These are phyloP conservation scores for Talaromyces sp. DNA, from an alignment of 2,329 filamentous ascomycete species.

Conservation along the genomic window DNA sequence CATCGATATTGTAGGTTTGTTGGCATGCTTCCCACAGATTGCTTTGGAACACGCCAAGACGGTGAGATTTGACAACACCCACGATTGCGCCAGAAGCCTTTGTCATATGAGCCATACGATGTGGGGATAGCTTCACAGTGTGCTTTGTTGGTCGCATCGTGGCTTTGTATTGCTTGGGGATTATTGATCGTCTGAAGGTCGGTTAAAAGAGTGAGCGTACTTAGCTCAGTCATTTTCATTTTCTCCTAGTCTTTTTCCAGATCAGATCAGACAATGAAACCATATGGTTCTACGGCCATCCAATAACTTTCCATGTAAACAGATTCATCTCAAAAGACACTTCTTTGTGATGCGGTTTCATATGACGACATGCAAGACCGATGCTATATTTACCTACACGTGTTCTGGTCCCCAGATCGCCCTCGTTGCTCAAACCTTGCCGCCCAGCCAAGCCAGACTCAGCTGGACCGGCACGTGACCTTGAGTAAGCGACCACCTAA, in stretches of 20 bases:
- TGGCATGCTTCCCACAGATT: no score
- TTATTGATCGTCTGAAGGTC: background rate
- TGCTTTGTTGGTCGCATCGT: background rate
- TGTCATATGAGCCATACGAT: background rate
- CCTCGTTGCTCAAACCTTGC: background rate
- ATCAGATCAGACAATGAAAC: background rate
- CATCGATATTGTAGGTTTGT: background rate
- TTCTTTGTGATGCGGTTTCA: background rate
- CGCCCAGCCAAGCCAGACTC: constrained; percentile 4
- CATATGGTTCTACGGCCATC: background rate
- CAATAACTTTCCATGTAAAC: background rate
- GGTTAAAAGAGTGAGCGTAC: background rate
- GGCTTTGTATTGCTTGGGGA: background rate
- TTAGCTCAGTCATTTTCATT: background rate
- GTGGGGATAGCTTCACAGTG: background rate
- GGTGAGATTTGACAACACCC: background rate
- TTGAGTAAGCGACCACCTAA: constrained; percentile 20
- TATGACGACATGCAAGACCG: constrained; percentile 4
- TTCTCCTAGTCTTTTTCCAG: background rate
- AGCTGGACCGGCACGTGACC: constrained; percentile 15
- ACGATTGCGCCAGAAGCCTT: background rate
- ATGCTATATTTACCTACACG: constrained; percentile 16
- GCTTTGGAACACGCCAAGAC: background rate
- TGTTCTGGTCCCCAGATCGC: constrained; percentile 13
- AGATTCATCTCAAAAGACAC: background rate